Conservation (phyloP, 2,329 filamentous ascomycete species). For the Cladosporium cucumerinum region DNA sequence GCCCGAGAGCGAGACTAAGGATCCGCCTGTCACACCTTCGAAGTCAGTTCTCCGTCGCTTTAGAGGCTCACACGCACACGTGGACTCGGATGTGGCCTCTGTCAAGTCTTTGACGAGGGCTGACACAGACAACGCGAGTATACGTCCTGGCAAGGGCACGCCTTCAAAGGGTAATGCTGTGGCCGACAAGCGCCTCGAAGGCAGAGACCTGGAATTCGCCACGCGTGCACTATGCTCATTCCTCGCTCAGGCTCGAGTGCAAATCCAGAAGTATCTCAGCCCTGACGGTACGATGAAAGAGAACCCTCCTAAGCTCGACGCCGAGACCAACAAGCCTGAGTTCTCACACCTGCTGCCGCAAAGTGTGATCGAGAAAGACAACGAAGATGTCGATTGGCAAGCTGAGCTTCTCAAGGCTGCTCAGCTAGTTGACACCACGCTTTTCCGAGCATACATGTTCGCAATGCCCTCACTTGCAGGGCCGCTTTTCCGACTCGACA, state of each 20-base stretch:
- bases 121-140: constrained; percentile 55
- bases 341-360: constrained; percentile 41
- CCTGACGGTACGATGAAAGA: constrained; percentile 58
- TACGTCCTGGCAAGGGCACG: constrained; percentile 40
- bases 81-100: constrained; percentile 52
- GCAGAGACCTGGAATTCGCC: constrained; percentile 78
- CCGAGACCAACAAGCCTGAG: constrained; percentile 43
- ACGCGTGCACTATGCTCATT: constrained; percentile 83
- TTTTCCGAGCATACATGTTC: constrained; percentile 95
- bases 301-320: constrained; percentile 43
- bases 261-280: constrained; percentile 59
- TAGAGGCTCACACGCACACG: constrained; percentile 36
- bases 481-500: constrained; percentile 89
- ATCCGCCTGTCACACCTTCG: constrained; percentile 33
- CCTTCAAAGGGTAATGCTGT: constrained; percentile 36
- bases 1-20: constrained; percentile 31
- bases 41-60: constrained; percentile 49
- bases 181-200: constrained; percentile 59
- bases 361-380: constrained; percentile 24
- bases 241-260: constrained; percentile 75
- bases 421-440: constrained; percentile 82
- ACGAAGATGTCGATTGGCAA: constrained; percentile 58
- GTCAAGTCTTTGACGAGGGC: constrained; percentile 58
- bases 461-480: constrained; percentile 79
- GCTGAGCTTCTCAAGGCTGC: constrained; percentile 72